A percentile compares a stretch with the other conserved stretches of the same genome.
Evolutionary conservation across 1,284 basidiomycete species (phyloP).

Genomic region (Puccinia coronata): DNA sequence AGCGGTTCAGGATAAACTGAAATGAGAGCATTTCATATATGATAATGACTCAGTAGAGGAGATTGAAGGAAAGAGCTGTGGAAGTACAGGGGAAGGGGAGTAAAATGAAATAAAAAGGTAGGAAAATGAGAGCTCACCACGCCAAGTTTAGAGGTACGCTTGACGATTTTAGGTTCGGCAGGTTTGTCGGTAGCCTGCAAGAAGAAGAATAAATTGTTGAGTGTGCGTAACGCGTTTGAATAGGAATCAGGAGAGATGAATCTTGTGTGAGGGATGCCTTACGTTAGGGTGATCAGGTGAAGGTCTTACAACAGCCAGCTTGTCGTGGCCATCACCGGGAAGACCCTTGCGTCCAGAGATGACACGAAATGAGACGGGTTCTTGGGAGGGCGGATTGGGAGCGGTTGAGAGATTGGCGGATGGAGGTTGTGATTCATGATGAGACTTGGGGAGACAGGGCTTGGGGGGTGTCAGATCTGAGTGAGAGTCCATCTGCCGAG

Average conservation of each 20-base stretch:
- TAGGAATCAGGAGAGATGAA: not conserved
- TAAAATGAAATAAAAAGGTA: not conserved
- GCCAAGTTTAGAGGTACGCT: slow-evolving; percentile 21
- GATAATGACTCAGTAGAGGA: not conserved
- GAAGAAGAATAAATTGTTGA: not conserved
- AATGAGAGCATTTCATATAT: not conserved
- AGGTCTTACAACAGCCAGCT: slow-evolving; percentile 31
- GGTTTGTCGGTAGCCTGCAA: slow-evolving; percentile 8
- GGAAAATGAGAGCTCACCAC: slow-evolving; percentile 9
- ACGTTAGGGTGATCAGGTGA: slow-evolving; percentile 18
- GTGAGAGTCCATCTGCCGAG: slow-evolving; percentile 28
- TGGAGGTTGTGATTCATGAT: slow-evolving; percentile 12
- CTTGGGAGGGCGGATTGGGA: not conserved
- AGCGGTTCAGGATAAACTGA: not conserved
- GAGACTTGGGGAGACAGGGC: not conserved
- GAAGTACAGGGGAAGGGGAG: no score
- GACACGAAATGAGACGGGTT: slow-evolving; percentile 37
- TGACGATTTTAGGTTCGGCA: slow-evolving; percentile 43
- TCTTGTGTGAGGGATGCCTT: no score
- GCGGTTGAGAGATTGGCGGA: not conserved
- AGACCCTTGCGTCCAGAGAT: slow-evolving; percentile 49
- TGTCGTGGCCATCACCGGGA: slow-evolving; percentile 43
- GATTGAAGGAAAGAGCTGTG: not conserved
- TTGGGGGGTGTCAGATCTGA: not conserved
- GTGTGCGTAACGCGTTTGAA: not conserved